Percentiles rank a stretch among this genome's conserved stretches.
Conservation (phyloP, 805 yeast genomes). For the Nakazawaea wickerhamii region DNA sequence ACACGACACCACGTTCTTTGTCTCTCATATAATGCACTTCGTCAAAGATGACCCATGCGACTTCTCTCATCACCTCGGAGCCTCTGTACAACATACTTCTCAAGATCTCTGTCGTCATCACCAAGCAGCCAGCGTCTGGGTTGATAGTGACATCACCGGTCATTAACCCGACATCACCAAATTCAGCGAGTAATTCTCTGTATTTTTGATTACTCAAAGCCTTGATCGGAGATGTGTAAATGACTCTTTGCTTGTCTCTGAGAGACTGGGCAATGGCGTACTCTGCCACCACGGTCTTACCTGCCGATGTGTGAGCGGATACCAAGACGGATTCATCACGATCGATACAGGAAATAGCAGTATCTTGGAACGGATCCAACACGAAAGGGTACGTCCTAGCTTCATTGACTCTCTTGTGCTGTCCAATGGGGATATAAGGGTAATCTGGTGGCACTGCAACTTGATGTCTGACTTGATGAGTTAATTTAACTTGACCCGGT, state of each 20-base stretch:
- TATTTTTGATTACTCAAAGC: conserved; percentile 93
- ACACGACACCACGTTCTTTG: conserved; percentile 95
- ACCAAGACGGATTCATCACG: conserved; percentile 91
- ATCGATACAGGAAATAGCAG: conserved; percentile 93
- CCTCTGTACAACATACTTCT: conserved; percentile 97
- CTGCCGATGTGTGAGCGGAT: conserved; percentile 97
- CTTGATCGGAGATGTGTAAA: conserved; percentile 92
- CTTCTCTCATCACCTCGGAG: conserved; percentile 97
- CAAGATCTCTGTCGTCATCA: conserved; percentile 98
- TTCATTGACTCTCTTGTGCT: conserved; percentile 70
- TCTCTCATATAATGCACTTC: conserved; percentile 99
- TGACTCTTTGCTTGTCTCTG: conserved; percentile 86
- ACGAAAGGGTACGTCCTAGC: conserved; percentile 91
- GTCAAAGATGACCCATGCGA: conserved; percentile 97
- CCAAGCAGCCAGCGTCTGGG: conserved; percentile 96
- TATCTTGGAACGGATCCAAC: conserved; percentile 96
- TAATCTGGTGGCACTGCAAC: conserved; percentile 94
- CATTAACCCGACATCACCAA: conserved; percentile 97
- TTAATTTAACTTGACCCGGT: conserved; percentile 50
- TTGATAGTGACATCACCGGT: conserved; percentile 99
- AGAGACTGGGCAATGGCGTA: conserved; percentile 96
- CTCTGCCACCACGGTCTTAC: conserved; percentile 96
- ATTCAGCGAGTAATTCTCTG: conserved; percentile 85
- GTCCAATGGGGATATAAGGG: conserved; percentile 81
- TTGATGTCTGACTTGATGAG: conserved; percentile 95